These are phyloP conservation scores for Vitis hybrid DNA, from an alignment of 177 flowering plant genomes.

Conservation along the genomic window DNA sequence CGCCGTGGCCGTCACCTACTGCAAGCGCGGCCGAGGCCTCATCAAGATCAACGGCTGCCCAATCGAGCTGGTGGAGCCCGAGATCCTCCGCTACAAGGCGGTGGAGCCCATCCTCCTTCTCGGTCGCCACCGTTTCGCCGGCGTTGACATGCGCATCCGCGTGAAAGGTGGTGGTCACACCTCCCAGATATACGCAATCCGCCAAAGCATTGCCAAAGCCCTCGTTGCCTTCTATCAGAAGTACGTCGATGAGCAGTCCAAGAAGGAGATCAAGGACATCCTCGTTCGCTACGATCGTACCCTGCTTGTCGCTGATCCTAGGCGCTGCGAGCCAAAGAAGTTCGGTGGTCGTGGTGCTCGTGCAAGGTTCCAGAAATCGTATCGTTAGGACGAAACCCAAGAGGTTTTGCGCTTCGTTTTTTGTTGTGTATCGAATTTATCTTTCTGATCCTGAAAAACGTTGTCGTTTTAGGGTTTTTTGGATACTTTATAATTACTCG, in stretches of 20 bases:
- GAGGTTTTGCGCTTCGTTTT: too few species aligned
- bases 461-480: too few species aligned
- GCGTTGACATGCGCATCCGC: constrained; percentile 73
- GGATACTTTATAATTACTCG: too few species aligned
- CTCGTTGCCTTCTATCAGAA: constrained; percentile 79
- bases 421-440: too few species aligned
- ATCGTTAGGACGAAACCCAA: constrained; percentile 40
- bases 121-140: constrained; percentile 62
- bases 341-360: constrained; percentile 87
- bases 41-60: constrained; percentile 76
- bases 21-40: constrained; percentile 65
- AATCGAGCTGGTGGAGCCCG: constrained; percentile 66
- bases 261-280: constrained; percentile 84
- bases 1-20: constrained; percentile 70
- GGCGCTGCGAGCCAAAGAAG: constrained; percentile 86
- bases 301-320: constrained; percentile 71
- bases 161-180: constrained; percentile 80
- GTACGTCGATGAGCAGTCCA: constrained; percentile 71
- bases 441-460: too few species aligned
- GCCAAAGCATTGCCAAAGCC: constrained; percentile 80
- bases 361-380: constrained; percentile 78
- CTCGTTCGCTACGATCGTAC: constrained; percentile 67
- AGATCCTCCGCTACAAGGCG: constrained; percentile 72
- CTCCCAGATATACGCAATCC: constrained; percentile 79
- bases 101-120: constrained; percentile 64